These are phyloP conservation scores for Coprinopsis strossmayeri DNA, from an alignment of 768 basidiomycete genomes.

Conservation along the genomic window DNA sequence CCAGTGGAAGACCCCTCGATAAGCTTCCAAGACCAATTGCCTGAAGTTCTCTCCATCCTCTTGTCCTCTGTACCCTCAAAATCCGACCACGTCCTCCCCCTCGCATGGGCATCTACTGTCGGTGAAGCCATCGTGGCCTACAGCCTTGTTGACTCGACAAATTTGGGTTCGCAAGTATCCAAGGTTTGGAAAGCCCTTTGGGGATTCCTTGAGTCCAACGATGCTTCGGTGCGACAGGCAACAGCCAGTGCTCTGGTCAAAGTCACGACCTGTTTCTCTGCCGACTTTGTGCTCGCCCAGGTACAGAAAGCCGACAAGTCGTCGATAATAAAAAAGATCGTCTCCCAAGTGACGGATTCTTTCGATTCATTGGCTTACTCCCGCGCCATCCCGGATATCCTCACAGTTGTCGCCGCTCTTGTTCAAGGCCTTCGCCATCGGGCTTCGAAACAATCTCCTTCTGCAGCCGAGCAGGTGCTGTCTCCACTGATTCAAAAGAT, in stretches of 20 bases:
- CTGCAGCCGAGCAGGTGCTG: conserved; percentile 67
- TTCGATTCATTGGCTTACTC: conserved; percentile 71
- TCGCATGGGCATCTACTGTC: conserved; percentile 76
- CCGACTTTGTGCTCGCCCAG: conserved; percentile 50
- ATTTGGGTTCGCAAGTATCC: conserved; percentile 46
- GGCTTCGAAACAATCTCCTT: conserved; percentile 29
- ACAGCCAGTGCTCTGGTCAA: conserved; percentile 56
- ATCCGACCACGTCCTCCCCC: conserved; percentile 57
- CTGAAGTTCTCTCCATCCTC: conserved; percentile 59
- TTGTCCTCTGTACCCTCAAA: conserved; percentile 64
- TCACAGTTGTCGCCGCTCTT: conserved; percentile 68
- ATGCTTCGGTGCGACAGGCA: conserved; percentile 53
- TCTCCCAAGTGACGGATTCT: conserved; percentile 58
- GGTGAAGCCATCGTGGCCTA: conserved; percentile 69
- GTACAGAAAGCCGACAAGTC: conserved; percentile 40
- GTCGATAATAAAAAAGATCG: conserved; percentile 55
- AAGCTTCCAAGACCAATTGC: conserved; percentile 46
- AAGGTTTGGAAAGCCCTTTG: conserved; percentile 73
- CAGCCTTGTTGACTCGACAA: conserved; percentile 39
- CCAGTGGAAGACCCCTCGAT: conserved; percentile 44
- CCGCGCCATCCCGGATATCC: conserved; percentile 69
- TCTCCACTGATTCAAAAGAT: conserved; percentile 64
- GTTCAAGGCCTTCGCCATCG: conserved; percentile 55
- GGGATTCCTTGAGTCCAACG: conserved; percentile 70
- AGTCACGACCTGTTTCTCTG: conserved; percentile 66